Evolutionary conservation across 148 eudicot genomes (phyloP).

Genomic region (Spergularia bocconei): DNA sequence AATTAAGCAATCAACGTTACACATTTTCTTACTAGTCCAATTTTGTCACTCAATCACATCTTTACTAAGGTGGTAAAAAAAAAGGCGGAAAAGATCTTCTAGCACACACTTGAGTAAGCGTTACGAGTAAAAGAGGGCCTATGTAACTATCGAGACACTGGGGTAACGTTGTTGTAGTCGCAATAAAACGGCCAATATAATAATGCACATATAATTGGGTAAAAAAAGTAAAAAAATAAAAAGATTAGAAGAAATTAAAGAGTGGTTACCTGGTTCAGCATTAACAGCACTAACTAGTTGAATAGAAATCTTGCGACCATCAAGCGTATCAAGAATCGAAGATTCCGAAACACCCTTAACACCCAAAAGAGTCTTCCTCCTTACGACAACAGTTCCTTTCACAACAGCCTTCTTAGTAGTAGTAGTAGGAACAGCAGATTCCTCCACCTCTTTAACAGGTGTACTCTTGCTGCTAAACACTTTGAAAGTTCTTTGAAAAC

Average conservation of each 20-base stretch:
- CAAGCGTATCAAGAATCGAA: not conserved
- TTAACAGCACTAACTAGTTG: slow-evolving; percentile 24
- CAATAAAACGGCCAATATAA: too few species aligned
- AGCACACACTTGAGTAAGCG: too few species aligned
- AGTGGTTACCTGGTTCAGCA: slow-evolving; percentile 24
- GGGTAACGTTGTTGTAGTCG: too few species aligned
- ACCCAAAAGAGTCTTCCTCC: slow-evolving; percentile 20
- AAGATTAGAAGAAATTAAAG: not conserved
- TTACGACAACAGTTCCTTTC: slow-evolving; percentile 17
- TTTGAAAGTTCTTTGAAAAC: not conserved
- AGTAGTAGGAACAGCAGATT: not conserved
- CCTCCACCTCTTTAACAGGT: not conserved
- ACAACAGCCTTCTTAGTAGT: not conserved
- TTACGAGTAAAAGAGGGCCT: too few species aligned
- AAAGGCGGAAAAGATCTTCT: too few species aligned
- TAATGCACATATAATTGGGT: not conserved
- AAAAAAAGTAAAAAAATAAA: not conserved
- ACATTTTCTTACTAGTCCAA: too few species aligned
- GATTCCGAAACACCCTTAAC: not conserved
- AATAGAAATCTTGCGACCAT: slow-evolving; percentile 10
- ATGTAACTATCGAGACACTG: too few species aligned
- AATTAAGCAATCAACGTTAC: too few species aligned
- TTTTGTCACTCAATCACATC: too few species aligned
- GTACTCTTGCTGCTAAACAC: not conserved
- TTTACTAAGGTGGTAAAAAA: too few species aligned